These are phyloP conservation scores for Aureobasidium sp. DNA, from an alignment of 2,329 filamentous ascomycete species.

Conservation along the genomic window DNA sequence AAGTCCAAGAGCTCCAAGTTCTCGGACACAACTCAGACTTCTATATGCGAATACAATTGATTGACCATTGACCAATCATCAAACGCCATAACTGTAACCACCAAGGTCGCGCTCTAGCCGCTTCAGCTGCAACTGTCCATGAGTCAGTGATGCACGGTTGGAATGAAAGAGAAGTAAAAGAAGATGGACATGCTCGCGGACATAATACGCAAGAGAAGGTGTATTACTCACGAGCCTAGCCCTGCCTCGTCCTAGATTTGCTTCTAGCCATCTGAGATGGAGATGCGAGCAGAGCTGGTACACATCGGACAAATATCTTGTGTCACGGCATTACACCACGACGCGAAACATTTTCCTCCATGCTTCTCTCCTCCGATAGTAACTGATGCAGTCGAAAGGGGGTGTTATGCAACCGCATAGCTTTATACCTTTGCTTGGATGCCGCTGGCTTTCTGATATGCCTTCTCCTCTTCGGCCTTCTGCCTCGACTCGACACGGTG, in stretches of 20 bases:
- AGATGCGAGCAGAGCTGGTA: neutral
- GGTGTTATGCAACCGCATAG: neutral
- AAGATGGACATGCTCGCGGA: neutral
- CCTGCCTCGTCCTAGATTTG: neutral
- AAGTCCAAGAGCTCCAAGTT: neutral
- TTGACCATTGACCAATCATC: neutral
- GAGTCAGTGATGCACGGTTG: neutral
- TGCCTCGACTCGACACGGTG: constrained; percentile 19
- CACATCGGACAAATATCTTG: too few relatives aligned
- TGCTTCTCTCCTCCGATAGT: neutral
- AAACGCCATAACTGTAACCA: constrained; percentile 11
- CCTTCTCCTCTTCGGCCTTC: constrained; percentile 13
- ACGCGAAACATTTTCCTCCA: neutral
- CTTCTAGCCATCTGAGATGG: neutral
- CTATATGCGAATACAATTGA: neutral
- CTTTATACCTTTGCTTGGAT: constrained; percentile 20
- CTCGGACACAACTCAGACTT: neutral
- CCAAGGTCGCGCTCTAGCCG: constrained; percentile 4
- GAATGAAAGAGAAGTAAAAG: neutral
- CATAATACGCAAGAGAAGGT: constrained; percentile 1
- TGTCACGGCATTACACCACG: neutral
- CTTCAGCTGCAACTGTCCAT: neutral
- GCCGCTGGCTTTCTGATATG: constrained; percentile 14
- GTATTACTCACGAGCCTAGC: constrained; percentile 9
- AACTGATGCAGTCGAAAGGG: neutral